Evolutionary conservation across 1,284 basidiomycete species (phyloP).

Genomic region (Puccinia triticina): DNA sequence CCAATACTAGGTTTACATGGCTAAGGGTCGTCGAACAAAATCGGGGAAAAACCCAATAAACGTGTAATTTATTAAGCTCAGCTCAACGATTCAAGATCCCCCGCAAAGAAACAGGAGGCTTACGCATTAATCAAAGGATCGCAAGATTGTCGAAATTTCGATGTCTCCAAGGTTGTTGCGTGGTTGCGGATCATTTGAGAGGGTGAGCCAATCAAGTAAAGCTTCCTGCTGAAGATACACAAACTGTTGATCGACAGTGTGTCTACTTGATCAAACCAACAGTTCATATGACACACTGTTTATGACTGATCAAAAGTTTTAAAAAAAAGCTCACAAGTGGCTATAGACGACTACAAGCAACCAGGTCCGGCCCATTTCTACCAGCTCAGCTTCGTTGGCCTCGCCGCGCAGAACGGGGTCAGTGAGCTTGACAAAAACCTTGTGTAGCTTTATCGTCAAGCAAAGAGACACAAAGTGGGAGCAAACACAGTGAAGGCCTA

Average conservation of each 20-base stretch:
- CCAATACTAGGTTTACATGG: constrained; percentile 19
- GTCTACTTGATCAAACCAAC: too few species aligned
- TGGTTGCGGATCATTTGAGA: constrained; percentile 22
- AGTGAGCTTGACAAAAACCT: constrained; percentile 44
- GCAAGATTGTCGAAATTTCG: constrained; percentile 5
- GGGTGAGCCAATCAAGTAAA: constrained; percentile 43
- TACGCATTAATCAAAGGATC: constrained; percentile 32
- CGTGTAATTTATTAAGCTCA: not conserved
- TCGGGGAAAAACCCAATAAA: not conserved
- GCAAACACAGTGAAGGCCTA: constrained; percentile 43
- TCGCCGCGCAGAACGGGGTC: constrained; percentile 19
- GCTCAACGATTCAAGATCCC: not conserved
- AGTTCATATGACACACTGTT: not conserved
- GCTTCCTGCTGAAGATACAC: constrained; percentile 37
- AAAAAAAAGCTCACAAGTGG: constrained; percentile 25
- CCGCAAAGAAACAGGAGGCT: not conserved
- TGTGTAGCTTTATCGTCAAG: constrained; percentile 27
- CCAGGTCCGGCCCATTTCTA: constrained; percentile 32
- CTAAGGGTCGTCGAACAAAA: not conserved
- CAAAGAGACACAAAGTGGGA: constrained; percentile 38
- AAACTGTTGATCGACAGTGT: constrained; percentile 7
- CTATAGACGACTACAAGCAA: constrained; percentile 38
- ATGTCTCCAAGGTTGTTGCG: constrained; percentile 4
- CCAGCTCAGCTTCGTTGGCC: constrained; percentile 21
- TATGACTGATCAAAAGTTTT: too few species aligned